Percentiles rank a stretch among this genome's conserved stretches.
Evolutionary conservation across 2,329 filamentous ascomycete species (phyloP).

Genomic region (Calonectria crousiana): DNA sequence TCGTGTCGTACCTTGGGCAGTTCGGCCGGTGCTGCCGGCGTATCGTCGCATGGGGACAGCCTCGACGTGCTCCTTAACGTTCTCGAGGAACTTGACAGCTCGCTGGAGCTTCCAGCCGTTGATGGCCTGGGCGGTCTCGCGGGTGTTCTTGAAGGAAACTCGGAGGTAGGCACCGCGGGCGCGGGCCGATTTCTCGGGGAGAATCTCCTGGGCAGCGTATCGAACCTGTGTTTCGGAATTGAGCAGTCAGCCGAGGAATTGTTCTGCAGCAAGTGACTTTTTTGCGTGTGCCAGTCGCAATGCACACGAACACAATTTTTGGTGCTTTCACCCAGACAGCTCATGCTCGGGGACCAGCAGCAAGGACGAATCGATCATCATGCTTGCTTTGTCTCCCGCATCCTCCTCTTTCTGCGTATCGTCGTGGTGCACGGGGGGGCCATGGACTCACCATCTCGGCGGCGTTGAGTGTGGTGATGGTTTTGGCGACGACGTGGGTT

Average conservation of each 20-base stretch:
- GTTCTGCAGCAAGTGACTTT: neutral
- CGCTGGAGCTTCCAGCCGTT: slow-evolving; percentile 99
- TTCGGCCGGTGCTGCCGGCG: slow-evolving; percentile 93
- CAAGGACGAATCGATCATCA: slow-evolving; percentile 12
- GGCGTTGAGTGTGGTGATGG: slow-evolving; percentile 65
- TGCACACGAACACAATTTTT: slow-evolving; percentile 8
- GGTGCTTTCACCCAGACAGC: neutral
- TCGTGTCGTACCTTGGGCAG: slow-evolving; percentile 89
- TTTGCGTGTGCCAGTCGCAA: neutral
- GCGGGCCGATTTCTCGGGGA: slow-evolving; percentile 93
- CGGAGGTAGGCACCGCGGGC: slow-evolving; percentile 98
- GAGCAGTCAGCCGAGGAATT: slow-evolving; percentile 40
- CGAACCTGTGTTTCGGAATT: slow-evolving; percentile 74
- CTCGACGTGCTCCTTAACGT: slow-evolving; percentile 97
- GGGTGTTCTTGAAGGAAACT: slow-evolving; percentile 99
- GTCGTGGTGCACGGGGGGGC: slow-evolving; percentile 37
- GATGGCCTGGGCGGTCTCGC: slow-evolving; percentile 99
- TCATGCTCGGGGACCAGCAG: neutral
- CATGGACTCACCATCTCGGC: slow-evolving; percentile 68
- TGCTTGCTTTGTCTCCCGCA: neutral
- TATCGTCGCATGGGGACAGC: slow-evolving; percentile 98
- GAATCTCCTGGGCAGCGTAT: slow-evolving; percentile 93
- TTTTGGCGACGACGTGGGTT: slow-evolving; percentile 64
- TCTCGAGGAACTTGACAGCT: slow-evolving; percentile 96
- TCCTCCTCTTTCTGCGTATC: slow-evolving; percentile 38